Percentiles rank a stretch among this genome's conserved stretches.
These are phyloP conservation scores for Blastocystis hominis DNA, from an alignment of 352 stramenopile species.

Conservation along the genomic window DNA sequence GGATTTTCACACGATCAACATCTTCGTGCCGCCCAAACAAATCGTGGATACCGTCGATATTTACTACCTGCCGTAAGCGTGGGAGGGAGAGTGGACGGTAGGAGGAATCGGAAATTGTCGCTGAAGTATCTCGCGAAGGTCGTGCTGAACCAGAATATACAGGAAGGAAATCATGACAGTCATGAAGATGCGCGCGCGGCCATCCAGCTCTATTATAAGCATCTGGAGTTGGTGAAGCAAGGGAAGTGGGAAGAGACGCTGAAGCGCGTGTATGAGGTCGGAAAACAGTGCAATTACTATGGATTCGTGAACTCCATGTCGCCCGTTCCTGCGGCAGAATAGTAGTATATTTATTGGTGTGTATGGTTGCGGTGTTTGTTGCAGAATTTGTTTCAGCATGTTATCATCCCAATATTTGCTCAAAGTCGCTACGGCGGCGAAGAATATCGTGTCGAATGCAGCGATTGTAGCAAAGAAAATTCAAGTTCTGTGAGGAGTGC, in stretches of 20 bases:
- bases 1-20: slow-evolving; percentile 78
- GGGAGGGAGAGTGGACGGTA: not conserved
- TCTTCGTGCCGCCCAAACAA: slow-evolving; percentile 73
- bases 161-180: slow-evolving; percentile 78
- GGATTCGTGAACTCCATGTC: not conserved
- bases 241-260: slow-evolving; percentile 59
- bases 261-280: slow-evolving; percentile 47
- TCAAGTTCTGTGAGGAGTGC: not conserved
- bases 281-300: slow-evolving; percentile 53
- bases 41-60: slow-evolving; percentile 80
- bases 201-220: slow-evolving; percentile 72
- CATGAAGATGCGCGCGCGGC: slow-evolving; percentile 76
- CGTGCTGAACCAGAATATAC: slow-evolving; percentile 74
- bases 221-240: slow-evolving; percentile 67
- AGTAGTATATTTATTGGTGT: not conserved
- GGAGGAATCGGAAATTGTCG: slow-evolving; percentile 72
- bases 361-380: not conserved
- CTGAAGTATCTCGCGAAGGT: slow-evolving; percentile 76
- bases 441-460: not conserved
- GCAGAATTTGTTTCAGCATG: not conserved
- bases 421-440: not conserved
- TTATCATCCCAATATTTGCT: not conserved
- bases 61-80: slow-evolving; percentile 66
- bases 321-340: not conserved
- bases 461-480: slow-evolving; percentile 32